Conservation (phyloP, 192 early-diverging fungal species). For the Backusella macrospora region DNA sequence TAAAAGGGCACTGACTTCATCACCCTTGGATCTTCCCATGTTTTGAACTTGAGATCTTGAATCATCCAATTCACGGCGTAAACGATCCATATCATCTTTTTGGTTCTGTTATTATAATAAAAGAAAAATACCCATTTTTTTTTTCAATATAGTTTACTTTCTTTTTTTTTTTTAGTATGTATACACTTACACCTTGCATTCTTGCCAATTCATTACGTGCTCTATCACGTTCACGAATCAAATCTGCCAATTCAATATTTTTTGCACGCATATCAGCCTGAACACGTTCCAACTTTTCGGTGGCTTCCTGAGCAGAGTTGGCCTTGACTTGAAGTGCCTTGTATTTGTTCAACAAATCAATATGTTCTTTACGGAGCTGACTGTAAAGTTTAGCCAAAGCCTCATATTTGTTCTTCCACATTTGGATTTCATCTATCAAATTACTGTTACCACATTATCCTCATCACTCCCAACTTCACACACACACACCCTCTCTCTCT, state of each 20-base stretch:
- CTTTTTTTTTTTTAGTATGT: neutral
- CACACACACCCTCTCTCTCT: too few relatives aligned
- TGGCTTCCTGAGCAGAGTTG: constrained; percentile 83
- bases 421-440: constrained; percentile 80
- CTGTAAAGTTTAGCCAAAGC: constrained; percentile 98
- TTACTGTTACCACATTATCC: neutral
- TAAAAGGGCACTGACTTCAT: constrained; percentile 81
- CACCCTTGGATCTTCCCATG: constrained; percentile 76
- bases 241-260: constrained; percentile 81
- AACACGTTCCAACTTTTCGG: constrained; percentile 80
- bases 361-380: constrained; percentile 92
- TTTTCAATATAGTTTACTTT: neutral
- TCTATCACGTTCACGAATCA: constrained; percentile 90
- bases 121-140: neutral
- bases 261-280: constrained; percentile 70
- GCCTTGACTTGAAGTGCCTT: constrained; percentile 82
- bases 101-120: constrained; percentile 58
- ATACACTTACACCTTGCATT: constrained; percentile 52
- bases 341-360: constrained; percentile 90
- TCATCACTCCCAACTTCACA: too few relatives aligned
- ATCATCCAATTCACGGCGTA: constrained; percentile 80
- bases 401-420: constrained; percentile 98
- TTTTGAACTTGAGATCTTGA: constrained; percentile 78
- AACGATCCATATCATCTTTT: constrained; percentile 79
- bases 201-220: constrained; percentile 81